These are phyloP conservation scores for Melampsora americana DNA, from an alignment of 1,284 basidiomycete genomes.

Conservation along the genomic window DNA sequence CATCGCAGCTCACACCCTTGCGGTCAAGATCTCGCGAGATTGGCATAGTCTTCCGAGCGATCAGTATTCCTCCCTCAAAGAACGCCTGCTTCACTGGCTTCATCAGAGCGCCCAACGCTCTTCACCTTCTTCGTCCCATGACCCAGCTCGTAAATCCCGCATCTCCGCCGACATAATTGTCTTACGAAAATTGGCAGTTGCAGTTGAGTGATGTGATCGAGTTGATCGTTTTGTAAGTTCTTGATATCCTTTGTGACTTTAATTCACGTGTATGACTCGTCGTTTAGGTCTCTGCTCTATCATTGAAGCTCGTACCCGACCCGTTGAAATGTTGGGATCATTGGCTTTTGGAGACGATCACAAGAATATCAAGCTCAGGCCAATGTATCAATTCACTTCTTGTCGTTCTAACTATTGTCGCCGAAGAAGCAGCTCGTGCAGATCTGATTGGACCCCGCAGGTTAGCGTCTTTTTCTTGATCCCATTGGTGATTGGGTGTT, in stretches of 20 bases:
- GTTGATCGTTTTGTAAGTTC: background rate
- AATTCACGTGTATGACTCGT: background rate
- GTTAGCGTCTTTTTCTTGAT: slow-evolving; percentile 36
- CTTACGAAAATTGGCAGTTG: slow-evolving; percentile 49
- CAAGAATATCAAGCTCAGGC: slow-evolving; percentile 46
- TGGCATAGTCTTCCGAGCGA: slow-evolving; percentile 46
- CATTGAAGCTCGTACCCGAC: slow-evolving; percentile 28
- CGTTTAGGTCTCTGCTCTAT: slow-evolving; percentile 22
- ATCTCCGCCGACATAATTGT: slow-evolving; percentile 48
- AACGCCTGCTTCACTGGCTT: slow-evolving; percentile 49
- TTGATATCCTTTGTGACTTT: background rate
- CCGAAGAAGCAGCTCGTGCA: slow-evolving; percentile 50
- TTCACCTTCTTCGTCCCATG: slow-evolving; percentile 31
- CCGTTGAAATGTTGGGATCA: slow-evolving; percentile 46
- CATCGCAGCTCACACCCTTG: slow-evolving; percentile 50
- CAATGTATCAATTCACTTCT: slow-evolving; percentile 46
- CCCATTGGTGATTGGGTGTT: slow-evolving; percentile 2
- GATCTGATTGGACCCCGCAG: slow-evolving; percentile 49
- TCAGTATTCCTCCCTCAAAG: slow-evolving; percentile 46
- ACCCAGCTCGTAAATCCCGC: background rate
- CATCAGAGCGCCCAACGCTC: slow-evolving; percentile 45
- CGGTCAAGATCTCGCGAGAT: slow-evolving; percentile 47
- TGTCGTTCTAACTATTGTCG: slow-evolving; percentile 48
- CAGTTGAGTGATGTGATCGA: slow-evolving; percentile 41
- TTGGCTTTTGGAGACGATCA: slow-evolving; percentile 50